Percentiles rank a stretch among this genome's conserved stretches.
Conservation (phyloP, 805 yeast species). For the Komagataella pseudopastoris region DNA sequence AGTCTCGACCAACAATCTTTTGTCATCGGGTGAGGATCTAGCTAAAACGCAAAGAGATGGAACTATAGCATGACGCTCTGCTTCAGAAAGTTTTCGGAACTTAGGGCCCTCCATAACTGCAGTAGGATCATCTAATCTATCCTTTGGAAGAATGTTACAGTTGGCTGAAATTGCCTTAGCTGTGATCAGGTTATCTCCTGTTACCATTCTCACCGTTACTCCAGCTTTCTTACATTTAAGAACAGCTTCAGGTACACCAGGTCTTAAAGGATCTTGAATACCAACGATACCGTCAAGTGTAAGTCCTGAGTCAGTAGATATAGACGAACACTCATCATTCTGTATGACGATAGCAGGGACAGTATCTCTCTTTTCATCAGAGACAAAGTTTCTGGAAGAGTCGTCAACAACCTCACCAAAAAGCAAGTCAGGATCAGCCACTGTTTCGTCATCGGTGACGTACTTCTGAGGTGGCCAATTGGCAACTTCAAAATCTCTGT, state of each 20-base stretch:
- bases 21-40: constrained; percentile 93
- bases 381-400: constrained; percentile 8
- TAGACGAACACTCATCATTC: constrained; percentile 7
- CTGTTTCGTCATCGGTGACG: constrained; percentile 11
- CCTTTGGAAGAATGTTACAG: constrained; percentile 63
- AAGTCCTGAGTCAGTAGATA: constrained; percentile 19
- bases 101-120: constrained; percentile 88
- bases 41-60: constrained; percentile 79
- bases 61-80: constrained; percentile 44
- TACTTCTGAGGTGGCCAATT: constrained; percentile 60
- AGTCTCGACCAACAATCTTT: constrained; percentile 72
- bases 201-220: constrained; percentile 92
- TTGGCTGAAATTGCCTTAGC: constrained; percentile 83
- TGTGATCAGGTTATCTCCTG: constrained; percentile 89
- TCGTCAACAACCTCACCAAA: constrained; percentile 20
- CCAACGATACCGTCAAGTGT: constrained; percentile 72
- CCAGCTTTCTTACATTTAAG: constrained; percentile 81
- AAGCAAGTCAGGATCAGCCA: constrained; percentile 28
- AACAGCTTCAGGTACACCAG: constrained; percentile 85
- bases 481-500: constrained; percentile 41
- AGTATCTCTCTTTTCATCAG: background rate
- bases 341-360: constrained; percentile 16
- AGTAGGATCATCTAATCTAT: constrained; percentile 34
- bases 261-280: constrained; percentile 87
- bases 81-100: constrained; percentile 53